Percentiles rank a stretch among this genome's conserved stretches.
Conservation (phyloP, 1,284 basidiomycete genomes). For the Exobasidium rhododendri region DNA sequence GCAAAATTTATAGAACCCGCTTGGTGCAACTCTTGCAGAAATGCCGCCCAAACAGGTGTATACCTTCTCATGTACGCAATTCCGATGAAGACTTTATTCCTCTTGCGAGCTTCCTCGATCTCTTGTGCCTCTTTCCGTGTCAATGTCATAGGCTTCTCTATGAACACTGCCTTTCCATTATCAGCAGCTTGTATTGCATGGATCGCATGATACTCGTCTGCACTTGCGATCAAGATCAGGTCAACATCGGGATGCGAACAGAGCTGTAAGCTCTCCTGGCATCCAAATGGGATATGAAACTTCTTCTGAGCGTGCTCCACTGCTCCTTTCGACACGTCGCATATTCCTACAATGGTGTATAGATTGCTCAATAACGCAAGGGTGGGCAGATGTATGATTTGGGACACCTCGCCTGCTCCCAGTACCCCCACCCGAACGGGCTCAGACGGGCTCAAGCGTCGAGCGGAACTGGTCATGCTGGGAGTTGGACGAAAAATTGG, state of each 20-base stretch:
- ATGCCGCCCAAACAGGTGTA: constrained; percentile 53
- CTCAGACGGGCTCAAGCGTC: no score
- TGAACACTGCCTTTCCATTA: constrained; percentile 34
- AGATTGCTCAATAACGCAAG: constrained; percentile 35
- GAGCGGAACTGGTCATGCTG: no score
- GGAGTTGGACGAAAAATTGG: no score
- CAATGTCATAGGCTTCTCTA: constrained; percentile 44
- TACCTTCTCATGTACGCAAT: constrained; percentile 58
- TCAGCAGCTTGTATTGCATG: constrained; percentile 30
- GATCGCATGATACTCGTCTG: constrained; percentile 33
- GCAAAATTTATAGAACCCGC: constrained; percentile 53
- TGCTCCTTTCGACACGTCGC: constrained; percentile 48
- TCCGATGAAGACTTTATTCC: constrained; percentile 40
- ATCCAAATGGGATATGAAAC: constrained; percentile 38
- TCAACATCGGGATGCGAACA: constrained; percentile 40
- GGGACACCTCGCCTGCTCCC: constrained; percentile 41
- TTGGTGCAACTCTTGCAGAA: constrained; percentile 53
- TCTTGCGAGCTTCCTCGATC: constrained; percentile 22
- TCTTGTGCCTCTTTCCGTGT: constrained; percentile 26
- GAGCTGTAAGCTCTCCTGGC: constrained; percentile 26
- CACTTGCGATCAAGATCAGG: constrained; percentile 35
- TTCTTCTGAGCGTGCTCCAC: constrained; percentile 47
- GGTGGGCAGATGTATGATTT: constrained; percentile 49
- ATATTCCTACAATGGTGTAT: constrained; percentile 50
- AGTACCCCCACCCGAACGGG: constrained; percentile 5